Evolutionary conservation across 805 yeast genomes (phyloP).

Genomic region (Saccharomyces jurei): DNA sequence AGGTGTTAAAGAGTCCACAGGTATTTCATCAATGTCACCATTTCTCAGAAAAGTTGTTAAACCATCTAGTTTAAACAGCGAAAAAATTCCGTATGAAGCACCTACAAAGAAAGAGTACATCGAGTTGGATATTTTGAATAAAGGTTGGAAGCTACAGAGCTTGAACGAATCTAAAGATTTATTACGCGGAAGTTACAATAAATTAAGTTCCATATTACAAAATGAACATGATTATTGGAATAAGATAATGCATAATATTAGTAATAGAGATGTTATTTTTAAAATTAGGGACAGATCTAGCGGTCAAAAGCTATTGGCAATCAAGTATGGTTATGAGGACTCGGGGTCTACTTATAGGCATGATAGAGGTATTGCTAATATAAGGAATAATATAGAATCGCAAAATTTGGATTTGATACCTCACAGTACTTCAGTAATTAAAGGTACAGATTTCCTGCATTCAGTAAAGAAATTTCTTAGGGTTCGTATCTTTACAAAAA

Average conservation of each 20-base stretch:
- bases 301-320: slow-evolving; percentile 53
- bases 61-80: slow-evolving; percentile 58
- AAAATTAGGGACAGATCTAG: slow-evolving; percentile 53
- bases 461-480: slow-evolving; percentile 40
- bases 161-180: slow-evolving; percentile 46
- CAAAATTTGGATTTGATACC: slow-evolving; percentile 37
- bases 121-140: slow-evolving; percentile 25
- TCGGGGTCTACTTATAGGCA: slow-evolving; percentile 67
- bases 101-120: slow-evolving; percentile 17
- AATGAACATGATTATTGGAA: slow-evolving; percentile 58
- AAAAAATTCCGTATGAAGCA: slow-evolving; percentile 23
- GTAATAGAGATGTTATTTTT: slow-evolving; percentile 36
- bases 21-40: slow-evolving; percentile 81
- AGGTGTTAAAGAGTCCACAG: slow-evolving; percentile 75
- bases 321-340: slow-evolving; percentile 86
- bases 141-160: slow-evolving; percentile 81
- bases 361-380: slow-evolving; percentile 69
- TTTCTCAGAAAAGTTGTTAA: slow-evolving; percentile 68
- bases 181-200: slow-evolving; percentile 43
- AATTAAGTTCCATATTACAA: slow-evolving; percentile 45
- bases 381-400: slow-evolving; percentile 40
- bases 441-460: slow-evolving; percentile 1
- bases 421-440: slow-evolving; percentile 31
- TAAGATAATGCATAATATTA: slow-evolving; percentile 30
- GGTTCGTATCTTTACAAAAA: slow-evolving; percentile 50